Percentiles rank a stretch among this genome's conserved stretches.
phyloP scores from a whole-genome alignment of 1,284 basidiomycete genomes.

The Irpex lacteus region DNA sequence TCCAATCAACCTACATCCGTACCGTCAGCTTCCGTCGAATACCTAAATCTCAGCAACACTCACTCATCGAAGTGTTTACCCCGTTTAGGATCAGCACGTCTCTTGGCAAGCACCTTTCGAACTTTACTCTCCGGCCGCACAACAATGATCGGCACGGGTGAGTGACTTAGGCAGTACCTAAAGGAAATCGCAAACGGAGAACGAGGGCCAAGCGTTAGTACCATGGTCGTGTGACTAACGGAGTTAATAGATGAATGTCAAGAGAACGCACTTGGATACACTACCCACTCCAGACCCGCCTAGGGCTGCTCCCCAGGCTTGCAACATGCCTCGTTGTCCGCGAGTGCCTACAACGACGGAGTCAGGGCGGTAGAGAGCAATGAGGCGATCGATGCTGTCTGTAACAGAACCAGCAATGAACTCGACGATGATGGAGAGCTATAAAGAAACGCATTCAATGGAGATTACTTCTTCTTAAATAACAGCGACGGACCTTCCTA shows the following conservation, averaged over 20 bases:
- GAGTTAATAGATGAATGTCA: not conserved
- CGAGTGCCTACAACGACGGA: slow-evolving; percentile 92
- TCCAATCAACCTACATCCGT: slow-evolving; percentile 9
- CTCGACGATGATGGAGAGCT: slow-evolving; percentile 92
- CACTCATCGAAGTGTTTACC: slow-evolving; percentile 75
- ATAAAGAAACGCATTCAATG: not conserved
- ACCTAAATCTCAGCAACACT: slow-evolving; percentile 12
- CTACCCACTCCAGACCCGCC: slow-evolving; percentile 61
- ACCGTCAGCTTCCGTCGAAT: not conserved
- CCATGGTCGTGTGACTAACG: slow-evolving; percentile 4
- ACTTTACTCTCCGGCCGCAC: slow-evolving; percentile 87
- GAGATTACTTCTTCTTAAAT: too few species aligned
- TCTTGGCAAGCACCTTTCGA: slow-evolving; percentile 79
- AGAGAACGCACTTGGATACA: slow-evolving; percentile 51
- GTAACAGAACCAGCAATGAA: slow-evolving; percentile 91
- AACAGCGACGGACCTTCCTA: slow-evolving; percentile 51
- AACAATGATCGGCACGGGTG: slow-evolving; percentile 90
- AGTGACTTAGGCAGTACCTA: slow-evolving; percentile 85
- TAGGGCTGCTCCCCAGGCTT: slow-evolving; percentile 55
- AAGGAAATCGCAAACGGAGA: not conserved
- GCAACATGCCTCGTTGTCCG: slow-evolving; percentile 62
- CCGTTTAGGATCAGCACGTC: slow-evolving; percentile 81
- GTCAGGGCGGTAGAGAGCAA: slow-evolving; percentile 94
- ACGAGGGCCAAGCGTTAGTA: not conserved
- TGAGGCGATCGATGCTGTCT: slow-evolving; percentile 87